phyloP scores from a whole-genome alignment of 805 yeast genomes.

The Candida nonsorbophila region DNA sequence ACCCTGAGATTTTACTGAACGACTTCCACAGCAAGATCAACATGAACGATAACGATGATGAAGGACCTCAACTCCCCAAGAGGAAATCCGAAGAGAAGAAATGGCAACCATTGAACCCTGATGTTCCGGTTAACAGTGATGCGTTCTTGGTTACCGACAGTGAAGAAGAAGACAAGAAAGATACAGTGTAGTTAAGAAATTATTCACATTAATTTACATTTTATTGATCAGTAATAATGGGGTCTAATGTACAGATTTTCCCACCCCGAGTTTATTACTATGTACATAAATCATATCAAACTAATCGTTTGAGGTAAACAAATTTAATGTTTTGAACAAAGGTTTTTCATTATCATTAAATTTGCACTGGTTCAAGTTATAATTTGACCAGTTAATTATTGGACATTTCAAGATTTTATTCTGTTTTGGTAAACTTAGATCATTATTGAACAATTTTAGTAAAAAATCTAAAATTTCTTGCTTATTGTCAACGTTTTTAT shows the following conservation, averaged over 20 bases:
- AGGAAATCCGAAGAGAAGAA: conserved; percentile 11
- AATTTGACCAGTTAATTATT: conserved; percentile 30
- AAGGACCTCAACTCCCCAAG: conserved; percentile 14
- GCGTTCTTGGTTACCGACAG: conserved; percentile 41
- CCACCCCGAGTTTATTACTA: not conserved
- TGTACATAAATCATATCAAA: not conserved
- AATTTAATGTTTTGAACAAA: conserved; percentile 18
- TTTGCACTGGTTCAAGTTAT: conserved; percentile 14
- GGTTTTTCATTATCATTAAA: conserved; percentile 8
- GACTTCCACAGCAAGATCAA: conserved; percentile 46
- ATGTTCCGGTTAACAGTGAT: conserved; percentile 36
- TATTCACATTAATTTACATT: not conserved
- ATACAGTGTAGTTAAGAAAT: conserved; percentile 2
- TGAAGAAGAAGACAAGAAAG: conserved; percentile 33
- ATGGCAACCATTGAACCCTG: conserved; percentile 36
- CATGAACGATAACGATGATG: conserved; percentile 16
- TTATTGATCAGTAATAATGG: not conserved
- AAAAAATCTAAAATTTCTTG: conserved; percentile 25
- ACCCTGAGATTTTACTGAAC: conserved; percentile 47
- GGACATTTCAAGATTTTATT: conserved; percentile 28
- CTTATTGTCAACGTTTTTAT: conserved; percentile 5
- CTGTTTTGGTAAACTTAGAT: conserved; percentile 29
- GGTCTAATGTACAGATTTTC: not conserved
- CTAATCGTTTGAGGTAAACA: conserved; percentile 11
- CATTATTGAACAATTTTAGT: conserved; percentile 26